phyloP scores from a whole-genome alignment of 2,329 filamentous ascomycete species.

The Aureobasidium sp. region DNA sequence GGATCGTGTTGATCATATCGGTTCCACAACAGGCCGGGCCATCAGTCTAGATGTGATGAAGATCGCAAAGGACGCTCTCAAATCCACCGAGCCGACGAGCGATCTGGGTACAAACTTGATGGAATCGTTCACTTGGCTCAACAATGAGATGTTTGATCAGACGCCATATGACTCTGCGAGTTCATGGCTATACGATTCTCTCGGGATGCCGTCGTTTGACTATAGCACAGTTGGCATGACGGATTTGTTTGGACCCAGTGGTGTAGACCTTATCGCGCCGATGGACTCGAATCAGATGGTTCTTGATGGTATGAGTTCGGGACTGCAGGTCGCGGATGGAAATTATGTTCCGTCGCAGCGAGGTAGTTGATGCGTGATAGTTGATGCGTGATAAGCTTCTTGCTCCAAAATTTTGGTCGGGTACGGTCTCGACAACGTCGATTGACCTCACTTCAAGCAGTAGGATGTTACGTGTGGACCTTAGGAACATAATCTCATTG shows the following conservation, averaged over 20 bases:
- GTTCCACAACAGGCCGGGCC: constrained; percentile 4
- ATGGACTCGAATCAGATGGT: neutral
- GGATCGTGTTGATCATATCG: constrained; percentile 4
- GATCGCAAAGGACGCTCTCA: constrained; percentile 10
- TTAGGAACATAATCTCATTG: too few species aligned
- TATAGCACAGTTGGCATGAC: neutral
- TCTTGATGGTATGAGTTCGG: neutral
- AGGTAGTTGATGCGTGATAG: too few species aligned
- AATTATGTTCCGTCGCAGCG: neutral
- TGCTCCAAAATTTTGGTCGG: too few species aligned
- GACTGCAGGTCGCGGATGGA: neutral
- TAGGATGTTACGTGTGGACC: too few species aligned
- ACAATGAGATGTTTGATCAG: constrained; percentile 1
- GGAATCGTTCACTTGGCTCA: constrained; percentile 9
- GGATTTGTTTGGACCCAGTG: neutral
- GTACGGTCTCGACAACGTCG: too few species aligned
- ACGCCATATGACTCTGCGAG: neutral
- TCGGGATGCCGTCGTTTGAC: neutral
- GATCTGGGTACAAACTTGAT: neutral
- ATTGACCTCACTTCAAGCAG: too few species aligned
- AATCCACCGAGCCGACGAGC: neutral
- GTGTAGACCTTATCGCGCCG: neutral
- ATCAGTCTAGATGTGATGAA: constrained; percentile 13
- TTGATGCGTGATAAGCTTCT: too few species aligned
- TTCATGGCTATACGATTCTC: constrained; percentile 1